Base-by-base conservation (phyloP, 2,329 filamentous ascomycete species). In the Fusarium fujikuroi region DNA sequence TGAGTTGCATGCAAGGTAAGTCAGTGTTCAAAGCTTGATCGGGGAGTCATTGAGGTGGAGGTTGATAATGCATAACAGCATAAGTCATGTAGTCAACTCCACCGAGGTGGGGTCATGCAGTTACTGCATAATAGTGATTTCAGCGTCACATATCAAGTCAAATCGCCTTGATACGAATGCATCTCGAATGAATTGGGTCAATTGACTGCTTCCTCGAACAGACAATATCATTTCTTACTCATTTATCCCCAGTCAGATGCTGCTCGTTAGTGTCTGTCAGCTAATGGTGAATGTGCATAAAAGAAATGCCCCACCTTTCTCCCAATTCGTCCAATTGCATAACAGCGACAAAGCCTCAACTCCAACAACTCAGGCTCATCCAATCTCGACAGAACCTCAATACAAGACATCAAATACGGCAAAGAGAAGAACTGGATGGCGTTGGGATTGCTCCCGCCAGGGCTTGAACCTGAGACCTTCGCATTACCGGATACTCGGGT, bases 381-480 rank as follows among this genome's bases (percentile, higher is more conserved):
- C 16, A 23, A 23, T 10, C 3, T 15, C 21, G 23, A 52, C n/a
- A 21, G n/a, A 25, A 15, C 16, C 8, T 14, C 28, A 34, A 23
- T 5, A 2, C 8, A 2, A 52, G n/a, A 15, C n/a, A 36, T 36
- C 18, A 10, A 16, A 8, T 1, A 37, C 5, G 2, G 11, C 36
- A 40, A 60, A 60, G 57, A 60, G 9, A 36, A 11, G 2, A 56
- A 56, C 47, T 60, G 58, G 37, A 30, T 43, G 58, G 58, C 47
- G n/a, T n/a, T 56, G 58, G 58, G 47, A 60, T 23, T 60, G 47
- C 58, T 60, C 47, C 58, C 58, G 58, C 58, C 58, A 43, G 47
- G 58, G 58, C 47, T 60, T 60, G 47, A 60, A 56, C 58, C 58
- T 42, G 47, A 60, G 58, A 7, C 58, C 58, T 60, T 60, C 46